Conservation (phyloP, 2,329 filamentous ascomycete species). For the Epichloe hybrida region DNA sequence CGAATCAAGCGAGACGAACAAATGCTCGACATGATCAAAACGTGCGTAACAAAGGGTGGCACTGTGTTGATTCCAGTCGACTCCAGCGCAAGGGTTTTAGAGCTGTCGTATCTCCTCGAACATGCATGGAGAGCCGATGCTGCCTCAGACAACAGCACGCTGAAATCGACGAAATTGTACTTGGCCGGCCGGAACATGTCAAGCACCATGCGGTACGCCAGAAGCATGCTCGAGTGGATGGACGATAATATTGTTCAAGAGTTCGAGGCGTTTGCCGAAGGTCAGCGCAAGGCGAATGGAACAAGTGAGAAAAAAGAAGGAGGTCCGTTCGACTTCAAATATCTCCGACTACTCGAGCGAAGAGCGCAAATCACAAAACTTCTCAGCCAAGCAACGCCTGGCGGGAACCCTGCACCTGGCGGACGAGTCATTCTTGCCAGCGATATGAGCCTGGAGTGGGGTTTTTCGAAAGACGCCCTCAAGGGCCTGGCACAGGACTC, state of each 20-base stretch:
- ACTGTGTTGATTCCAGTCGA: conserved; percentile 90
- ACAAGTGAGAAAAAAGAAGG: conserved; percentile 40
- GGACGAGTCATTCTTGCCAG: conserved; percentile 80
- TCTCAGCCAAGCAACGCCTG: conserved; percentile 27
- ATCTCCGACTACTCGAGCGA: conserved; percentile 70
- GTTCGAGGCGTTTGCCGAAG: conserved; percentile 60
- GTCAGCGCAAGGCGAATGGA: conserved; percentile 30
- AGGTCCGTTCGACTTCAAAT: conserved; percentile 81
- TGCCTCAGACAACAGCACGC: conserved; percentile 33
- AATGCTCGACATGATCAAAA: conserved; percentile 67
- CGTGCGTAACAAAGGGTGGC: conserved; percentile 67
- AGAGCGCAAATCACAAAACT: conserved; percentile 67
- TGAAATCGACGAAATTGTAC: conserved; percentile 52
- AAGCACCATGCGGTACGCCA: conserved; percentile 78
- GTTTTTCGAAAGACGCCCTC: conserved; percentile 74
- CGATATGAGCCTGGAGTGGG: conserved; percentile 85
- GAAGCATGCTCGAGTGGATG: conserved; percentile 99
- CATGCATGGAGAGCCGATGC: conserved; percentile 71
- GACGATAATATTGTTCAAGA: conserved; percentile 88
- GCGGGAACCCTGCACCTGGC: conserved; percentile 26
- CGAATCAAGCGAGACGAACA: conserved; percentile 74
- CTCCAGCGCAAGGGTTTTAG: conserved; percentile 82
- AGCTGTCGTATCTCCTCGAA: conserved; percentile 83
- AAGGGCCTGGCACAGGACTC: conserved; percentile 60
- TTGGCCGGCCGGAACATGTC: conserved; percentile 76